Evolutionary conservation across 768 basidiomycete species (phyloP).

Genomic region (Termitomyces sp.): DNA sequence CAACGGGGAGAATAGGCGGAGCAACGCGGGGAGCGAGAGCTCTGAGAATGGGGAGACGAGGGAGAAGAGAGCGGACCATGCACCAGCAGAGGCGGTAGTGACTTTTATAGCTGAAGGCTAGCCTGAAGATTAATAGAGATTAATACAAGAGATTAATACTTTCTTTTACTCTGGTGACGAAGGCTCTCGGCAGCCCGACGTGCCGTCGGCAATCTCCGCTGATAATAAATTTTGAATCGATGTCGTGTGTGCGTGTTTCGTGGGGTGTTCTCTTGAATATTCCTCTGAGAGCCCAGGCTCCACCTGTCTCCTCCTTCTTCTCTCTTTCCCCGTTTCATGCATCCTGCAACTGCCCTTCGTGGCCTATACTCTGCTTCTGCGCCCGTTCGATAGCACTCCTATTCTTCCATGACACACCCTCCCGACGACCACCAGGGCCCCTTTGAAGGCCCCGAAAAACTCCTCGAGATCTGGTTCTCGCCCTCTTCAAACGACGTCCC

Average conservation of each 20-base stretch:
- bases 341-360: conserved; percentile 27
- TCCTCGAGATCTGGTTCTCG: conserved; percentile 97
- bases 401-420: conserved; percentile 27
- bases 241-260: neutral
- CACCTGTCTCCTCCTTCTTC: conserved; percentile 5
- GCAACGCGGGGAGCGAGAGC: conserved; percentile 40
- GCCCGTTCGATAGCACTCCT: conserved; percentile 48
- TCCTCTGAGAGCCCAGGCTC: neutral
- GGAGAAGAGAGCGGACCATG: conserved; percentile 24
- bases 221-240: conserved; percentile 4
- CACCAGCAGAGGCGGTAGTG: too few relatives aligned
- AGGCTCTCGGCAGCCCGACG: conserved; percentile 2
- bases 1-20: conserved; percentile 48
- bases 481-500: conserved; percentile 66
- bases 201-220: conserved; percentile 1
- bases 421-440: conserved; percentile 42
- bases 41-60: conserved; percentile 44
- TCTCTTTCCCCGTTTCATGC: conserved; percentile 35
- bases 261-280: conserved; percentile 7
- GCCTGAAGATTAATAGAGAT: too few relatives aligned
- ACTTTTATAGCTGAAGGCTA: too few relatives aligned
- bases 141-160: too few relatives aligned
- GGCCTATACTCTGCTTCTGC: conserved; percentile 30
- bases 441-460: conserved; percentile 93
- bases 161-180: neutral